Evolutionary conservation across 805 yeast genomes (phyloP), one percentile per base, ranked within the genome.

Genomic region (Cyberlindnera petersonii): DNA sequence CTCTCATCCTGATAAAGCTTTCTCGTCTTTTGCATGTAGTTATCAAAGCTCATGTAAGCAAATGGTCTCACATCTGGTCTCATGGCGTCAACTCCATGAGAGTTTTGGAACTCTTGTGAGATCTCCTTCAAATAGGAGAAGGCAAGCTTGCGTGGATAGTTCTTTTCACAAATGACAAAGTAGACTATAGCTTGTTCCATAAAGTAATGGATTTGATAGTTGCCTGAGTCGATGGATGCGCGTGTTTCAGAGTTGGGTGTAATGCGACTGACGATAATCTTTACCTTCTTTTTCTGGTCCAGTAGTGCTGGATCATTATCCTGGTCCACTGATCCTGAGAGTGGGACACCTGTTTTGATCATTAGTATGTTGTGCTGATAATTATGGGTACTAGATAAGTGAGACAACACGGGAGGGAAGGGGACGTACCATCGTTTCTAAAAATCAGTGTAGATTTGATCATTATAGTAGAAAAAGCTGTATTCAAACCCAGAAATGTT

Each of bases 1-100:
- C 96, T 75, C 44, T 88, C 86, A 60, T 93, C 97, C 49, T 85
- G 87, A 61, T 91, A 93, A 8, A 87, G 68, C 53, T 88, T 86
- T 56, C 82, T 86, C 4, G 98, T 88, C 65, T 91, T 89, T 52
- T 78, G 80, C 64, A 69, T 53, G 50, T 82, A 84, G 39, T 78
- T 80, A 49, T 84, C 98, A 60, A 93, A 91, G 34, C 84, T 79
- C 35, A 86, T 81, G 63, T 85, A 93, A 26, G 93, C 95, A 63
- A 78, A 91, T 4, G 98, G 97, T 51, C 95, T 76, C n/a, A 86
- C 75, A 14, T 69, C 69, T 5, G 77, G 75, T 55, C 64, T 65
- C 43, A 75, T 65, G 24, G 86, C 80, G 18, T 79, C 86, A 17
- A 60, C 62, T 5, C 88, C 88, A 58, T 88, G 88, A 6, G 87